Conservation (phyloP, 2,329 filamentous ascomycete species). For the Basipetospora sp. region DNA sequence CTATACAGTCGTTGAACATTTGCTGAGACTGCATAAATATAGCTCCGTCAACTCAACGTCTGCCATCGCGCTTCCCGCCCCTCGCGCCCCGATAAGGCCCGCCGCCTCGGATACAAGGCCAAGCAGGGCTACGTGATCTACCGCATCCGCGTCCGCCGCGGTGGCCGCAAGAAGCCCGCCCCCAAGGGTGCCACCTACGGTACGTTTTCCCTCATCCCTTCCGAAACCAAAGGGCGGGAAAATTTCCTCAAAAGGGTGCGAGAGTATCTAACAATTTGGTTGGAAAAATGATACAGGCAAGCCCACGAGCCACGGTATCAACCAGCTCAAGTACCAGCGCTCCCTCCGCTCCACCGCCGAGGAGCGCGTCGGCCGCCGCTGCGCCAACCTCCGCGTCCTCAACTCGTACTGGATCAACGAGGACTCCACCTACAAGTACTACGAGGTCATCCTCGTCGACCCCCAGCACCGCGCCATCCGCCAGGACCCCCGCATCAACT, state of each 20-base stretch:
- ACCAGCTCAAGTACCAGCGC: conserved; percentile 99
- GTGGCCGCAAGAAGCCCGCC: conserved; percentile 93
- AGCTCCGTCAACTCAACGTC: conserved; percentile 99
- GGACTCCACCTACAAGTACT: conserved; percentile 99
- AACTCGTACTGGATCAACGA: conserved; percentile 99
- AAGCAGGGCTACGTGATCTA: conserved; percentile 99
- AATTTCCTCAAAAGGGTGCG: too few relatives aligned
- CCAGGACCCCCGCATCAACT: conserved; percentile 98
- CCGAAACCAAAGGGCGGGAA: not conserved
- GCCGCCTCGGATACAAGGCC: conserved; percentile 99
- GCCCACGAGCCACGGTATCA: conserved; percentile 99
- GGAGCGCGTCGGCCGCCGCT: conserved; percentile 98
- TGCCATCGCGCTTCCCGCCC: conserved; percentile 98
- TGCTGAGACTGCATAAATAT: conserved; percentile 99
- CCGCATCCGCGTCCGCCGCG: conserved; percentile 93
- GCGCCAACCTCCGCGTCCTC: conserved; percentile 96
- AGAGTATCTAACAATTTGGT: too few relatives aligned
- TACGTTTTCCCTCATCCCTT: conserved; percentile 32
- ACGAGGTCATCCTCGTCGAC: conserved; percentile 98
- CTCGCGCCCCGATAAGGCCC: conserved; percentile 98
- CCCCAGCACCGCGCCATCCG: conserved; percentile 99
- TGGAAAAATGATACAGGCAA: too few relatives aligned
- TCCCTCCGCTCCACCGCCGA: conserved; percentile 95
- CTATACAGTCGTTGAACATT: conserved; percentile 99
- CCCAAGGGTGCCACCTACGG: conserved; percentile 98